A percentile compares a stretch with the other conserved stretches of the same genome.
Conservation (phyloP, 2,329 filamentous ascomycete species). For the Pseudogymnoascus sp. region DNA sequence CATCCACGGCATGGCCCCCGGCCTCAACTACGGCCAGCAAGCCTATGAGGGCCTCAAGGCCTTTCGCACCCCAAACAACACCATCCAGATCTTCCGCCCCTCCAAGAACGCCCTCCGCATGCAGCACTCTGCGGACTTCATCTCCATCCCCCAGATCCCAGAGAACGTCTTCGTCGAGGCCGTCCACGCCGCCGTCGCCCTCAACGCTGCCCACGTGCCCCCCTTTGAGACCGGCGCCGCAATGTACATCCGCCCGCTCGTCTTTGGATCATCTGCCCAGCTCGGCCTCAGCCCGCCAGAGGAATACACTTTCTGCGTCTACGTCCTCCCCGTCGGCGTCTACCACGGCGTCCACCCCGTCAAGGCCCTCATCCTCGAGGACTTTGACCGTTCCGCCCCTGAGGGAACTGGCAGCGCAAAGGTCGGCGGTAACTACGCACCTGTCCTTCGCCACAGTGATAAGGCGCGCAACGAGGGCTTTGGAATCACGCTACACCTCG, state of each 20-base stretch:
- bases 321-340: constrained; percentile 83
- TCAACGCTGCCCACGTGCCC: constrained; percentile 87
- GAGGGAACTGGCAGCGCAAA: constrained; percentile 88
- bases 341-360: constrained; percentile 88
- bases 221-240: constrained; percentile 82
- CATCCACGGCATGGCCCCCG: constrained; percentile 91
- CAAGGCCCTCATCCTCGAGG: constrained; percentile 79
- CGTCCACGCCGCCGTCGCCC: constrained; percentile 70
- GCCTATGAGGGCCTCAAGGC: constrained; percentile 98
- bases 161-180: constrained; percentile 67
- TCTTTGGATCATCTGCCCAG: constrained; percentile 83
- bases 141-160: constrained; percentile 76
- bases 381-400: constrained; percentile 90
- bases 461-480: constrained; percentile 70
- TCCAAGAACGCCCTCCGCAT: constrained; percentile 76
- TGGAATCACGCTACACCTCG: constrained; percentile 91
- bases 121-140: constrained; percentile 74
- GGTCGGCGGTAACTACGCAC: constrained; percentile 92
- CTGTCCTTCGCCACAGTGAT: constrained; percentile 81
- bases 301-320: constrained; percentile 87
- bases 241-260: constrained; percentile 83
- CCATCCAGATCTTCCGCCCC: constrained; percentile 82
- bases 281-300: constrained; percentile 80
- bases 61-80: constrained; percentile 67
- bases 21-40: constrained; percentile 94